Conservation (phyloP, 129 eudicot genomes). For the Lonicera japonica region DNA sequence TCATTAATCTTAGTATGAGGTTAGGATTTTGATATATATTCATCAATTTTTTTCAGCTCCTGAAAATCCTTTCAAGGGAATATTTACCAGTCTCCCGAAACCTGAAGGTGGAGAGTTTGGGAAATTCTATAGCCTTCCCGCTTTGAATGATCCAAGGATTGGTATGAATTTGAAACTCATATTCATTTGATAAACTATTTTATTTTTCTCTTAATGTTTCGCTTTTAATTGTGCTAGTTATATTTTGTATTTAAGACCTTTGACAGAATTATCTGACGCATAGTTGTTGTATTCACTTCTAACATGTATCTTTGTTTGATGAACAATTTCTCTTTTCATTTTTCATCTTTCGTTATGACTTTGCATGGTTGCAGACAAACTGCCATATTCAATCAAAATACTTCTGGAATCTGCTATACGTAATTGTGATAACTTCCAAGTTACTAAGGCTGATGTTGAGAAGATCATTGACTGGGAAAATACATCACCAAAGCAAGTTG, state of each 20-base stretch:
- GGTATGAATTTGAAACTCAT: slow-evolving; percentile 37
- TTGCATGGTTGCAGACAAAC: slow-evolving; percentile 53
- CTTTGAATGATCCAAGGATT: slow-evolving; percentile 91
- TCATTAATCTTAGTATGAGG: neutral
- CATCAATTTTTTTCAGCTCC: slow-evolving; percentile 46
- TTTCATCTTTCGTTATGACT: neutral
- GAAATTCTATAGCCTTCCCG: slow-evolving; percentile 92
- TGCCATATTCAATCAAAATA: slow-evolving; percentile 88
- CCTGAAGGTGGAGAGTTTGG: slow-evolving; percentile 98
- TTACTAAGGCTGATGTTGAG: slow-evolving; percentile 82
- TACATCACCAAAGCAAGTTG: slow-evolving; percentile 90
- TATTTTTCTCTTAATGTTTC: too few relatives aligned
- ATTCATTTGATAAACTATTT: neutral
- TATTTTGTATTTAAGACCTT: too few relatives aligned
- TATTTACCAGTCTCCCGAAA: slow-evolving; percentile 82
- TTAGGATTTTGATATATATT: slow-evolving; percentile 4
- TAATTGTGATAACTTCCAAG: slow-evolving; percentile 96
- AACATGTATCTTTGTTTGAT: too few relatives aligned
- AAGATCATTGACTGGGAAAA: slow-evolving; percentile 99
- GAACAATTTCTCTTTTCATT: too few relatives aligned
- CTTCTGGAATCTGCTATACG: slow-evolving; percentile 96
- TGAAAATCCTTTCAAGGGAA: slow-evolving; percentile 77
- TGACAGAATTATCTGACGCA: too few relatives aligned
- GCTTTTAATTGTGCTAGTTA: too few relatives aligned
- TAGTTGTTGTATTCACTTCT: neutral